Percentiles rank a stretch among this genome's conserved stretches.
phyloP scores from a whole-genome alignment of 78 protist genomes.

The Tieghemostelium lacteum region DNA sequence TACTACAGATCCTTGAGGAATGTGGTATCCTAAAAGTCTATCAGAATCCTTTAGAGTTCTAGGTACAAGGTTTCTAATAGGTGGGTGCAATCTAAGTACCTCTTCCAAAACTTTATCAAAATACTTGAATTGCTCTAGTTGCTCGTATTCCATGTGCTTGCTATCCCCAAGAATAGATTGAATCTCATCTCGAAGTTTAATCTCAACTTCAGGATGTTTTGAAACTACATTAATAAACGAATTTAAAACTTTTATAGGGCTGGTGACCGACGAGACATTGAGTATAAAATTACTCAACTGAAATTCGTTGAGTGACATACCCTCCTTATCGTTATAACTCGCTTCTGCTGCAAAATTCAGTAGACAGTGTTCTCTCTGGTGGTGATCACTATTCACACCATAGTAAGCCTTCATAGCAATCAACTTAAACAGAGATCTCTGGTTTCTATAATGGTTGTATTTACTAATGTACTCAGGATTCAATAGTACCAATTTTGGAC shows the following conservation, averaged over 20 bases:
- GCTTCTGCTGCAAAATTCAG: slow-evolving; percentile 22
- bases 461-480: background rate
- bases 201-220: slow-evolving; percentile 34
- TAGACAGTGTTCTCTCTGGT: background rate
- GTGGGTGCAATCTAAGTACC: slow-evolving; percentile 36
- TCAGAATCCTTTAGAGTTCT: slow-evolving; percentile 23
- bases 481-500: slow-evolving; percentile 11
- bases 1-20: slow-evolving; percentile 48
- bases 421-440: slow-evolving; percentile 9
- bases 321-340: slow-evolving; percentile 52
- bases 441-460: background rate
- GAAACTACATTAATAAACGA: background rate
- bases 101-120: slow-evolving; percentile 27
- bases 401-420: slow-evolving; percentile 66
- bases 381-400: background rate
- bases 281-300: slow-evolving; percentile 7
- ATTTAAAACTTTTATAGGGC: background rate
- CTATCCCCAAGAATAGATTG: background rate
- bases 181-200: slow-evolving; percentile 26
- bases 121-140: slow-evolving; percentile 28
- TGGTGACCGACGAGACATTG: slow-evolving; percentile 10
- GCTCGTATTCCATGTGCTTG: background rate
- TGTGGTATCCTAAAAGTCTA: slow-evolving; percentile 44
- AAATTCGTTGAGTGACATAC: slow-evolving; percentile 51
- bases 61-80: slow-evolving; percentile 28